Conservation (phyloP, 2,329 filamentous ascomycete genomes). For the Aspergillus awamori region DNA sequence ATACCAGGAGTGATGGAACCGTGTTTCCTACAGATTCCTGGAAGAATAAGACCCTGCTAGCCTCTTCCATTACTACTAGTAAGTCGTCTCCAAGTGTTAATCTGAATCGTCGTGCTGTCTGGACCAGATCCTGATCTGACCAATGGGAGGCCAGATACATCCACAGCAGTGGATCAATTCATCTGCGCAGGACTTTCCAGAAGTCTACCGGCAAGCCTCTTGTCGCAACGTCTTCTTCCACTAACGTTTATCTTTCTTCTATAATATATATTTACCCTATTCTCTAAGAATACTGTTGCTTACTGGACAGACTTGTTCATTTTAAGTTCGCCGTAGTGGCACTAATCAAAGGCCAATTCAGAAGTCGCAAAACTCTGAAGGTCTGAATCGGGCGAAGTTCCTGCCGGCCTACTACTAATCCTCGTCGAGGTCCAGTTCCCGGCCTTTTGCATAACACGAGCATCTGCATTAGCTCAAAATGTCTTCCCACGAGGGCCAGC, state of each 20-base stretch:
- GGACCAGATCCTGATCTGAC: background rate
- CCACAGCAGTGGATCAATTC: background rate
- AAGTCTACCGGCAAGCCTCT: background rate
- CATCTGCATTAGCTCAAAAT: slow-evolving; percentile 30
- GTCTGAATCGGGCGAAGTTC: slow-evolving; percentile 1
- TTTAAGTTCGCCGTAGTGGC: background rate
- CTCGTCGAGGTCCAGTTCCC: background rate
- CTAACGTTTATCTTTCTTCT: background rate
- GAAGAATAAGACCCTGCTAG: too few relatives aligned
- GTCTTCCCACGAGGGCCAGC: slow-evolving; percentile 38
- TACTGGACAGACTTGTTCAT: background rate
- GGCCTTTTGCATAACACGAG: slow-evolving; percentile 1
- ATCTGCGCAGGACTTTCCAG: background rate
- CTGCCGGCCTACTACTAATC: slow-evolving; percentile 2
- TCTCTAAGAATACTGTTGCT: background rate
- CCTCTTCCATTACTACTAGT: too few relatives aligned
- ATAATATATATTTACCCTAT: background rate
- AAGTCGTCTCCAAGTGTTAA: too few relatives aligned
- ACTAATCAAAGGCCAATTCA: slow-evolving; percentile 19
- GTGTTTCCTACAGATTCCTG: too few relatives aligned
- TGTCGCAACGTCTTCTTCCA: background rate
- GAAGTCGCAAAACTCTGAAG: slow-evolving; percentile 25
- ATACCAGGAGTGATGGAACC: too few relatives aligned
- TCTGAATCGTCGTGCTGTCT: background rate
- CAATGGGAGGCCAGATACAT: background rate